Evolutionary conservation across 108 stramenopile genomes (phyloP).

Genomic region (Licmophora abbreviata): DNA sequence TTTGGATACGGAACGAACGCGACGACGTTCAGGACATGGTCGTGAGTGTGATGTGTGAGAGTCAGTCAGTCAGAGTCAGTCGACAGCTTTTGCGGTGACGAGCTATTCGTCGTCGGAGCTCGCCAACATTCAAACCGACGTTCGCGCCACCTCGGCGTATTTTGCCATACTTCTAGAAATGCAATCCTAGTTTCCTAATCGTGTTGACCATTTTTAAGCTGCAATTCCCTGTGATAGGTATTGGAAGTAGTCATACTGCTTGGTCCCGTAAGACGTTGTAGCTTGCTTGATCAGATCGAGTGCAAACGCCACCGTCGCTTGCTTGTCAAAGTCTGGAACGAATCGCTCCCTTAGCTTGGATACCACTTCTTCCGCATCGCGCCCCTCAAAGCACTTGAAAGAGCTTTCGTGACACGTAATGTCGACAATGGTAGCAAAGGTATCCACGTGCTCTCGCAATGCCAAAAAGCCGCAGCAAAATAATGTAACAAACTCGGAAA

Average conservation of each 20-base stretch:
- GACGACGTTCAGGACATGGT: no score
- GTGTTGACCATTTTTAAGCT: no score
- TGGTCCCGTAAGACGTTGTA: constrained; percentile 79
- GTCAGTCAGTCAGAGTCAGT: no score
- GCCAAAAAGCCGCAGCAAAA: constrained; percentile 95
- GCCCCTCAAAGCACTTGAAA: constrained; percentile 91
- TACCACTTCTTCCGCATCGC: constrained; percentile 65
- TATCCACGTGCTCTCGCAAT: constrained; percentile 83
- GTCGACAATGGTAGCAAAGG: constrained; percentile 83
- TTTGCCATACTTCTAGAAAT: no score
- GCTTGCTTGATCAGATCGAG: constrained; percentile 84
- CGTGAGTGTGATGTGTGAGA: no score
- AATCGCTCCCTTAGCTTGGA: constrained; percentile 73
- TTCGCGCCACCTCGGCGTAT: no score
- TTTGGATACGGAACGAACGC: no score
- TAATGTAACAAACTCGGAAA: constrained; percentile 91
- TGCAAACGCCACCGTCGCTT: constrained; percentile 81
- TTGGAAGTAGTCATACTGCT: constrained; percentile 93
- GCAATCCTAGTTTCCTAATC: no score
- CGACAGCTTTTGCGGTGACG: no score
- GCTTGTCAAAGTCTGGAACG: constrained; percentile 69
- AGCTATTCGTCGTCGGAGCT: no score
- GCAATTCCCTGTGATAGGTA: constrained; percentile 88
- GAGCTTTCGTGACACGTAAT: constrained; percentile 82
- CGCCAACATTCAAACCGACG: no score